Evolutionary conservation across 2,329 filamentous ascomycete species (phyloP), one percentile per base, ranked within the genome.

Genomic region (Penicillium sp.): DNA sequence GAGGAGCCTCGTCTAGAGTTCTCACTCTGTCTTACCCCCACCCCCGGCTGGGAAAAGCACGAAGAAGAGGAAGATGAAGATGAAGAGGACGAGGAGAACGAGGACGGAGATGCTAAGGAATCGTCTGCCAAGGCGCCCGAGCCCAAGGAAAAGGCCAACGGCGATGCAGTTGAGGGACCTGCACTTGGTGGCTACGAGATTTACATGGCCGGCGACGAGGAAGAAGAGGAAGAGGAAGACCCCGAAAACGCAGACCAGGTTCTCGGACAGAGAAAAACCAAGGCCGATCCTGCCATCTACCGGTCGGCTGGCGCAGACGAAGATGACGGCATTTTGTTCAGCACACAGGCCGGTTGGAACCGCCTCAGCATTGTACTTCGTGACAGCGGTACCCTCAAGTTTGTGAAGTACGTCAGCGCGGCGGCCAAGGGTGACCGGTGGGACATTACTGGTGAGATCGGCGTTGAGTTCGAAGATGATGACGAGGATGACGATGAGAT

Each of bases 391-490:
- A 88, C 89, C 13, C 80, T 99, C 69, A 88, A 91, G 71, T 99
- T 99, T 71, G 92, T 97, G 67, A 99, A 97, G 79, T 99, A 97
- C 72, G 89, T 99, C 21, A 95, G 89, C 74, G 81, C 81, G 56
- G 84, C 82, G 47, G 94, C 94, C 7, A 85, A 85, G 68, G 94
- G 94, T 1, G 94, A 97, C 75, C 83, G 94, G 42, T 97, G 92
- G 91, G 94, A 99, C 76, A 81, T 97, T 47, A 88, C 86, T 44
- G 94, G 86, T 0, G 86, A 86, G 32, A 91, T 90, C 71, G 90
- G 88, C 22, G 87, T 96, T 31, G 81, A 81, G 48, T 82, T 82
- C 60, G 80, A 77, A 13, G 82, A 82, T 11, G 79, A 79, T 39
- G 81, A 76, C 4, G 77, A 73, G 2, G 73, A 71, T 13, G 71